A percentile compares a stretch with the other conserved stretches of the same genome.
phyloP scores from a whole-genome alignment of 2,329 filamentous ascomycete species.

The Clarireedia hainanense region DNA sequence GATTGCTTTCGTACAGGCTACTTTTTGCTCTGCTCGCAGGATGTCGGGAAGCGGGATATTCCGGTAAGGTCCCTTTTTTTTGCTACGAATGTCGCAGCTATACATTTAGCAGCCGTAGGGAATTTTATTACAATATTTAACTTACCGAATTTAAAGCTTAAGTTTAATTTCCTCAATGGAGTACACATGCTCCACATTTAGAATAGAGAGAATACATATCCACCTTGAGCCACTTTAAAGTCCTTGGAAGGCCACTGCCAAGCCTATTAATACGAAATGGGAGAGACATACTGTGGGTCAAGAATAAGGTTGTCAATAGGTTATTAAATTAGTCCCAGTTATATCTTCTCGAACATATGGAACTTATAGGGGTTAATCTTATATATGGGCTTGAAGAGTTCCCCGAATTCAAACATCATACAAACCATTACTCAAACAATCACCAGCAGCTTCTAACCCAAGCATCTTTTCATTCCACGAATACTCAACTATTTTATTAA shows the following conservation, averaged over 20 bases:
- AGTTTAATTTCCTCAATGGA: too few species aligned
- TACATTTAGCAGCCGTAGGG: too few species aligned
- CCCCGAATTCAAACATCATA: background rate
- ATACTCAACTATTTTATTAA: background rate
- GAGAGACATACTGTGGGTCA: background rate
- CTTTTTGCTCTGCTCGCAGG: too few species aligned
- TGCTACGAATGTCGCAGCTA: too few species aligned
- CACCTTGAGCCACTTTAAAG: background rate
- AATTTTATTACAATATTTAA: too few species aligned
- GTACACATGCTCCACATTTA: background rate
- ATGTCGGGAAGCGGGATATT: too few species aligned
- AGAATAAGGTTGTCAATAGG: background rate
- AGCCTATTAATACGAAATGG: background rate
- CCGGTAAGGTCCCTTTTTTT: too few species aligned
- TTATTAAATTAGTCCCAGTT: background rate
- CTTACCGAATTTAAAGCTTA: too few species aligned
- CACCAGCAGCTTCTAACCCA: background rate
- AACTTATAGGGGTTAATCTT: background rate
- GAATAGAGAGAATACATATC: background rate
- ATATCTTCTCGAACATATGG: background rate
- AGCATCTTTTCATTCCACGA: background rate
- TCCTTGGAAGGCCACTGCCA: background rate
- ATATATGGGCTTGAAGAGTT: conserved; percentile 1
- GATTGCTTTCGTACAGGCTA: too few species aligned
- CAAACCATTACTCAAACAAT: background rate